Conservation (phyloP, 768 basidiomycete species). For the Lactarius hengduanensis region DNA sequence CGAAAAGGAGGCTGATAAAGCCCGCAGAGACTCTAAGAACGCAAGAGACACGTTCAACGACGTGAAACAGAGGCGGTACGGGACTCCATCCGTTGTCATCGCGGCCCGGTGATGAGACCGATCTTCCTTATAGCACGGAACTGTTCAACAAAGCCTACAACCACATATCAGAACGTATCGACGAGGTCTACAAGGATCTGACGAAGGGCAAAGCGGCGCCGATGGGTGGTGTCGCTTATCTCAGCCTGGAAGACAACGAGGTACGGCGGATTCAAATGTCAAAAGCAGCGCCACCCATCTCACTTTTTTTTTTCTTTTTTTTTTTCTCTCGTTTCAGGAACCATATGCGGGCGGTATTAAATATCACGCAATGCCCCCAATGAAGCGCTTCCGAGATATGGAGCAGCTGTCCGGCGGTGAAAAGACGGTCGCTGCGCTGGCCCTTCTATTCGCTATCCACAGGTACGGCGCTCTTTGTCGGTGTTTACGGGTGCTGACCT, state of each 20-base stretch:
- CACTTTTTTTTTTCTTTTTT: conserved; percentile 1
- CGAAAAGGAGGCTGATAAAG: conserved; percentile 89
- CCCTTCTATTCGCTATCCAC: conserved; percentile 94
- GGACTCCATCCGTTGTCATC: background rate
- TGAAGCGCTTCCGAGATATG: conserved; percentile 99
- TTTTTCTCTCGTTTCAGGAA: conserved; percentile 46
- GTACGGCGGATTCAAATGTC: conserved; percentile 40
- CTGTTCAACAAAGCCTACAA: conserved; percentile 95
- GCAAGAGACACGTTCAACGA: conserved; percentile 94
- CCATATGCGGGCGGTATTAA: conserved; percentile 89
- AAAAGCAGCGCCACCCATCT: background rate
- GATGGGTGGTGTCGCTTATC: conserved; percentile 95
- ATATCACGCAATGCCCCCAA: conserved; percentile 99
- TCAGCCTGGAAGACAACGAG: conserved; percentile 94
- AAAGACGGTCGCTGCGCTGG: conserved; percentile 97
- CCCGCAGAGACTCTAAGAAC: conserved; percentile 81
- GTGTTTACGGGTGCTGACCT: background rate
- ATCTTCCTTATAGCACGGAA: conserved; percentile 50
- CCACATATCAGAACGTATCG: conserved; percentile 93
- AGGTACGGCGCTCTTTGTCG: conserved; percentile 48
- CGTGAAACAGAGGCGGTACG: conserved; percentile 76
- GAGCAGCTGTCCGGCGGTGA: conserved; percentile 98
- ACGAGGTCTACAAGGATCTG: conserved; percentile 95
- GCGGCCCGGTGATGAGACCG: background rate
- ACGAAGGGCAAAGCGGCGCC: conserved; percentile 94